Conservation (phyloP, 192 early-diverging fungal species). For the Funneliformis mosseae region DNA sequence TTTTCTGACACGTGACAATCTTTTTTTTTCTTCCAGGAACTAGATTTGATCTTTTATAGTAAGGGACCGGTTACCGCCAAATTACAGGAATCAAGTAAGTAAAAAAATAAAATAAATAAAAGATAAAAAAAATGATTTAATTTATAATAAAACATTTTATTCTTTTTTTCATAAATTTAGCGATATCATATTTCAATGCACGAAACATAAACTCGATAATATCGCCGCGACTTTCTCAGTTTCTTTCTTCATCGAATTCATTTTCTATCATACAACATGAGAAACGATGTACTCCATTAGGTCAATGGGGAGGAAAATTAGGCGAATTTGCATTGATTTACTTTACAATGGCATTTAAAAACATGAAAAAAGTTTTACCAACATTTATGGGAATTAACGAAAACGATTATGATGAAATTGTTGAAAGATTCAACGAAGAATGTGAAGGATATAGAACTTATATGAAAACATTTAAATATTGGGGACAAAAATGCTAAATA, state of each 20-base stretch:
- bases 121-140: not conserved
- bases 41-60: slow-evolving; percentile 2
- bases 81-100: slow-evolving; percentile 15
- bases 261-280: not conserved
- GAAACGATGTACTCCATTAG: not conserved
- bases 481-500: not conserved
- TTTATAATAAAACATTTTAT: not conserved
- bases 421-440: not conserved
- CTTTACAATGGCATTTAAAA: not conserved
- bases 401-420: not conserved
- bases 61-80: not conserved
- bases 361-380: slow-evolving; percentile 19
- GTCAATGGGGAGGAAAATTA: slow-evolving; percentile 6
- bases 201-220: slow-evolving; percentile 2
- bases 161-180: not conserved
- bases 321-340: not conserved
- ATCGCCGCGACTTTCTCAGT: not conserved
- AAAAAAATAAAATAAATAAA: not conserved
- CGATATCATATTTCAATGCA: not conserved
- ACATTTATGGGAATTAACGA: not conserved
- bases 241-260: not conserved
- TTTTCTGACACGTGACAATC: not conserved
- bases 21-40: not conserved
- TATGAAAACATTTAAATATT: slow-evolving; percentile 14
- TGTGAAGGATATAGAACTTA: slow-evolving; percentile 1